Conservation (phyloP, 306 rosid species). For the Macrotyloma uniflorum region DNA sequence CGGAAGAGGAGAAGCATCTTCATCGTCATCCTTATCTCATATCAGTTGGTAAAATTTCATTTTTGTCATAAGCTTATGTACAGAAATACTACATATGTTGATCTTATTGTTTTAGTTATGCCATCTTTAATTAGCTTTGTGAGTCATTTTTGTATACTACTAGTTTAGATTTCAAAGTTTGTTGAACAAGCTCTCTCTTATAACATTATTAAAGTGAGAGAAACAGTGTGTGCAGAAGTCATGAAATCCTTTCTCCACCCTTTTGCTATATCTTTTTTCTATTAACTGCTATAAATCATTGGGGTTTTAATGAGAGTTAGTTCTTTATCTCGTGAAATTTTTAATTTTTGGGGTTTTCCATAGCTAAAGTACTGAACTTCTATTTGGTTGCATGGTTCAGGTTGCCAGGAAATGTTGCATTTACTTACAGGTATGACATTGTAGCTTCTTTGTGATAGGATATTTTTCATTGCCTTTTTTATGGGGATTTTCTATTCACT, state of each 20-base stretch:
- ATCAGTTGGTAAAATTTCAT: slow-evolving; percentile 58
- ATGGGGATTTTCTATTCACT: not conserved
- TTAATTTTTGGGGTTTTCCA: not conserved
- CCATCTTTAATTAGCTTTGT: not conserved
- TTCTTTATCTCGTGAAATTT: not conserved
- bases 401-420: slow-evolving; percentile 72
- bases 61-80: slow-evolving; percentile 35
- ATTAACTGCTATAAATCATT: not conserved
- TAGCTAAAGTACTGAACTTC: not conserved
- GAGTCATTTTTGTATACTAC: not conserved
- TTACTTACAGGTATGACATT: slow-evolving; percentile 61
- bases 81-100: slow-evolving; percentile 6
- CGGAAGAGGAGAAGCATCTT: slow-evolving; percentile 33
- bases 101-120: not conserved
- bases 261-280: not conserved
- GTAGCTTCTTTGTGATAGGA: not conserved
- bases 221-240: not conserved
- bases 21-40: slow-evolving; percentile 50
- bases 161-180: not conserved
- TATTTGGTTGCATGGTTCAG: slow-evolving; percentile 59
- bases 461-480: not conserved
- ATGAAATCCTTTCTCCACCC: not conserved
- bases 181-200: too few species aligned
- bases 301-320: not conserved
- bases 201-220: too few species aligned